Percentiles rank a stretch among this genome's conserved stretches.
These are phyloP conservation scores for Apophysomyces ossiformis DNA, from an alignment of 371 early-diverging fungal genomes.

Conservation along the genomic window DNA sequence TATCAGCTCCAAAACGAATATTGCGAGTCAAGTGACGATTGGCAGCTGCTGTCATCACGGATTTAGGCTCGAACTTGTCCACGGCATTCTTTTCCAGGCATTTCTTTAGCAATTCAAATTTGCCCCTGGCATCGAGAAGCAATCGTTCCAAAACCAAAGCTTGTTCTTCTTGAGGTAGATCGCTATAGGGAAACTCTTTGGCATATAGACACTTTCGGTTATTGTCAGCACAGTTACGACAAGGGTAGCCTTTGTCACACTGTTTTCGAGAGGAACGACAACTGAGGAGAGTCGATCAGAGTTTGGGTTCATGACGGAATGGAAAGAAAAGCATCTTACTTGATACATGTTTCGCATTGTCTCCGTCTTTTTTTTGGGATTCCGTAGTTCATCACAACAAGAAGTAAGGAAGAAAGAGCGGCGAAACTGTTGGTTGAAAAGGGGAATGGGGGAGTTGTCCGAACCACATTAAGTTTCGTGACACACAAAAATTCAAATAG, in stretches of 20 bases:
- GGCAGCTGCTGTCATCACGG: constrained; percentile 21
- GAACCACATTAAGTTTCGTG: constrained; percentile 9
- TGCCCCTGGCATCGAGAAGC: constrained; percentile 24
- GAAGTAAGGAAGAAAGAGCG: not conserved
- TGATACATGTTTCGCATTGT: constrained; percentile 29
- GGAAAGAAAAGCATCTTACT: constrained; percentile 14
- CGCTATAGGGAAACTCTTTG: constrained; percentile 26
- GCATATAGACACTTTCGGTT: constrained; percentile 31
- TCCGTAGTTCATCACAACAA: constrained; percentile 4
- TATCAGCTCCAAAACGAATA: constrained; percentile 30
- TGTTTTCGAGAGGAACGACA: constrained; percentile 34
- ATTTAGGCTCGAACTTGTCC: constrained; percentile 23
- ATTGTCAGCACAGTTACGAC: constrained; percentile 28
- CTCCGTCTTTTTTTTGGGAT: constrained; percentile 24
- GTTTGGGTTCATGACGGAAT: not conserved
- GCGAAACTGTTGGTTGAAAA: not conserved
- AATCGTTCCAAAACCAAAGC: constrained; percentile 28
- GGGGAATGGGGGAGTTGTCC: constrained; percentile 6
- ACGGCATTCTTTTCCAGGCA: constrained; percentile 21
- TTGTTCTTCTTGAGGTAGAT: constrained; percentile 22
- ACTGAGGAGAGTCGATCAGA: constrained; percentile 11
- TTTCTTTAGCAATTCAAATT: constrained; percentile 22
- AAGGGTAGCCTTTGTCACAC: constrained; percentile 31
- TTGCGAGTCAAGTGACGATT: constrained; percentile 22
- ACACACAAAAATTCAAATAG: not conserved